Evolutionary conservation across 140 eudicot species (phyloP).

Genomic region (Ambrosia hybrid): DNA sequence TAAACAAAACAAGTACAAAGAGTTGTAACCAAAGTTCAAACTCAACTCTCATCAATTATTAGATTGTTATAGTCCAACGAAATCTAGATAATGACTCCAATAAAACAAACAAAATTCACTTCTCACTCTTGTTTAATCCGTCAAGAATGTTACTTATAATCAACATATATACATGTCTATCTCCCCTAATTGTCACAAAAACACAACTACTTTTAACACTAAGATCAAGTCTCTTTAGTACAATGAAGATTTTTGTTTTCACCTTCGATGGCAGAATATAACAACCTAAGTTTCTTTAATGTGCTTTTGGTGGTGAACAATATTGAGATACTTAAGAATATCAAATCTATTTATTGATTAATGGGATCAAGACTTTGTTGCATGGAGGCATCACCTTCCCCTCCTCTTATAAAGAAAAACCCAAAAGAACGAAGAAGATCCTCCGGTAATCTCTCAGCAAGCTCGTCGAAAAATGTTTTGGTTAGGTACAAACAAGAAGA

Average conservation of each 20-base stretch:
- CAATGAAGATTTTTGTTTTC: conserved; percentile 4
- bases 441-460: neutral
- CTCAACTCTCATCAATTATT: conserved; percentile 21
- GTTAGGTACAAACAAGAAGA: conserved; percentile 15
- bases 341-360: neutral
- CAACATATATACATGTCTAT: conserved; percentile 7
- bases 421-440: neutral
- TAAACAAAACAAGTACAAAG: conserved; percentile 23
- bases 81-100: conserved; percentile 30
- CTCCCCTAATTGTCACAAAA: neutral
- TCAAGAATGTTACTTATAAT: conserved; percentile 29
- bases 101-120: conserved; percentile 32
- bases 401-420: conserved; percentile 14
- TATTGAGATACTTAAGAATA: neutral
- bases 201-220: neutral
- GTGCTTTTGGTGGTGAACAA: neutral
- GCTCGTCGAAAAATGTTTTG: neutral
- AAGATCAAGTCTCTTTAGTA: conserved; percentile 5
- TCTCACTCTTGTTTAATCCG: conserved; percentile 36
- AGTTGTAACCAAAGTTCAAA: conserved; percentile 35
- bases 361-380: conserved; percentile 29
- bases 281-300: neutral
- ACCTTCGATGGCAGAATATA: neutral
- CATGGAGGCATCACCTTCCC: conserved; percentile 19
- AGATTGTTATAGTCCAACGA: conserved; percentile 29